These are phyloP conservation scores for Micractinium sp. DNA, from an alignment of 139 green algal genomes.

Conservation along the genomic window DNA sequence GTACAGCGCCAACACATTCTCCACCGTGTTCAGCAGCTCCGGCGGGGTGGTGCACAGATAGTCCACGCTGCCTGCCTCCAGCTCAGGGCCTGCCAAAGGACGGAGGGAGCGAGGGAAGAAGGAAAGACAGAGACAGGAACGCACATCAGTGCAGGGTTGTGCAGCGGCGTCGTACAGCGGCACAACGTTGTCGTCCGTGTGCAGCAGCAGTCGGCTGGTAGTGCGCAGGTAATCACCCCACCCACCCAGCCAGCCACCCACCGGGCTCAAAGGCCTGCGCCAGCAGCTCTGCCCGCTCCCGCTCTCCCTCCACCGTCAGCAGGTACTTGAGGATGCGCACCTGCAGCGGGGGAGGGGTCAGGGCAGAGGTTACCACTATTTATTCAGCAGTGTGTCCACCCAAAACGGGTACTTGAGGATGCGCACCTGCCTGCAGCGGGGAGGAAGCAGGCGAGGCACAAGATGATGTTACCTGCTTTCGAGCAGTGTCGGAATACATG, in stretches of 20 bases:
- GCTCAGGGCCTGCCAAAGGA: conserved; percentile 40
- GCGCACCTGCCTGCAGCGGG: too few relatives aligned
- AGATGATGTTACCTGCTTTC: too few relatives aligned
- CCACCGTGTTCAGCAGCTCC: conserved; percentile 59
- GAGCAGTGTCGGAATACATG: too few relatives aligned
- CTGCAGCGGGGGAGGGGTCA: neutral
- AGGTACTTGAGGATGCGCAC: conserved; percentile 86
- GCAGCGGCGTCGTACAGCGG: too few relatives aligned
- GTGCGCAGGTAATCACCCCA: neutral
- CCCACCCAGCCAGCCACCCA: neutral
- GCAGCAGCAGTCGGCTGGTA: neutral
- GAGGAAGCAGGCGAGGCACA: too few relatives aligned
- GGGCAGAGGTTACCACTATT: neutral
- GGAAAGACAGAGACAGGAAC: too few relatives aligned
- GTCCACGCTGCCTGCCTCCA: conserved; percentile 48
- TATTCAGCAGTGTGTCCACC: too few relatives aligned
- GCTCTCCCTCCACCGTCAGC: conserved; percentile 60
- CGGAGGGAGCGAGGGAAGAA: too few relatives aligned
- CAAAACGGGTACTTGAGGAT: too few relatives aligned
- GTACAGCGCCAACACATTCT: conserved; percentile 70
- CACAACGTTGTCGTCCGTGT: too few relatives aligned
- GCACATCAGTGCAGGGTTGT: too few relatives aligned
- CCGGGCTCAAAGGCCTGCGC: conserved; percentile 71
- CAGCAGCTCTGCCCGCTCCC: conserved; percentile 58
- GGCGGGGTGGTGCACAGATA: conserved; percentile 65